Evolutionary conservation across 2,329 filamentous ascomycete species (phyloP), one percentile per base, ranked within the genome.

Genomic region (Cercospora sp.): DNA sequence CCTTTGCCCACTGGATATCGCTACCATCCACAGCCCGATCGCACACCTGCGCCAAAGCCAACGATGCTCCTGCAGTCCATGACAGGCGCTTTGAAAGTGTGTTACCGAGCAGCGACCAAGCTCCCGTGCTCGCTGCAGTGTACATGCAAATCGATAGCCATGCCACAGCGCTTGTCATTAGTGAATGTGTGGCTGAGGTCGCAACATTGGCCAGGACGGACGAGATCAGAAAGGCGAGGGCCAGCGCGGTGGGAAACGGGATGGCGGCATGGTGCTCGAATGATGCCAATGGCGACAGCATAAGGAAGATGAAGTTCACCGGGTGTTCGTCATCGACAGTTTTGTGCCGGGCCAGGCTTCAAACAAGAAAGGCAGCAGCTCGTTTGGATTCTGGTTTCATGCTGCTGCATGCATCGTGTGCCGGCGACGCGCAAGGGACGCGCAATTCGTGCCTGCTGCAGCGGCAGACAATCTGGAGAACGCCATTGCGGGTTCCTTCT

Each of bases 1-100:
- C 82, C 80, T 84, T 83, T 23, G 79, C 80, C 76, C 80, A 80
- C 78, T 81, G 80, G n/a, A 82, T 78, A 48, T 79, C 80, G 68
- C 79, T 75, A 62, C 78, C 79, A 68, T 82, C 80, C 70, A 79
- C 78, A n/a, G 81, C 79, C 64, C 82, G 72, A 69, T 83, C 81
- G 75, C 82, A 83, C 42, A 84, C 75, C 45, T 76, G 75, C 26
- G 80, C 77, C 60, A 84, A 71, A 10, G 79, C 81, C 42, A 83
- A 75, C 60, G 83, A 75, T 9, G 71, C 77, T 40, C 82, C 83
- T 5, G 81, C 80, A 20, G 77, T 72, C 81, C 81, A 83, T 65
- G 73, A 73, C 73, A 67, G 62, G 67, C 51, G 73, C 69, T 71
- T 77, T 69, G 73, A 73, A 70, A 67, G 79, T 13, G 9, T 63